phyloP scores from a whole-genome alignment of 1,139 yeast species.

The Diutina siamensis region DNA sequence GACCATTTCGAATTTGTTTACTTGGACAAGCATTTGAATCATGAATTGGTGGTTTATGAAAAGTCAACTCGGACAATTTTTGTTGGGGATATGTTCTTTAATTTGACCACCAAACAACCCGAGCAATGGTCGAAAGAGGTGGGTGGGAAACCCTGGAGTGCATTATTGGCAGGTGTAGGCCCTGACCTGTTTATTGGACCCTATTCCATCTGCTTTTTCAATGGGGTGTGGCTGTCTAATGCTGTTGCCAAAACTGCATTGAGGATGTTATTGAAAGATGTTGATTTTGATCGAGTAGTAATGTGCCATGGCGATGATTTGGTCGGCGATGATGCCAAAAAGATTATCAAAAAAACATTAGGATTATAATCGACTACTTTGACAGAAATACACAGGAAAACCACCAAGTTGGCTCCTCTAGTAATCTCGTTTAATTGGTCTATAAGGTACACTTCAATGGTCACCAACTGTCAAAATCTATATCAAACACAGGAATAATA shows the following conservation, averaged over 20 bases:
- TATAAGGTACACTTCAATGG: background rate
- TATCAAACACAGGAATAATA: no score
- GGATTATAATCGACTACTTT: no score
- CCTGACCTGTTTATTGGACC: conserved; percentile 23
- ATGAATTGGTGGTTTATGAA: conserved; percentile 44
- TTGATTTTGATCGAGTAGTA: conserved; percentile 41
- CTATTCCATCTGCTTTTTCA: conserved; percentile 22
- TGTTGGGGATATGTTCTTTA: conserved; percentile 48
- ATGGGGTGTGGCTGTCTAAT: conserved; percentile 15
- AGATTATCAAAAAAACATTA: background rate
- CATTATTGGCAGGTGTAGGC: conserved; percentile 28
- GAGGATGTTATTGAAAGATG: conserved; percentile 19
- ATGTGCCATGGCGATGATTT: conserved; percentile 44
- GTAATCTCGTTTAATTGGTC: background rate
- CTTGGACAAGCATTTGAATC: conserved; percentile 41
- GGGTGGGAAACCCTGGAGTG: conserved; percentile 11
- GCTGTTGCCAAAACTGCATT: conserved; percentile 15
- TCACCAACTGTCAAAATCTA: background rate
- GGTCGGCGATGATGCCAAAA: background rate
- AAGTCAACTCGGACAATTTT: conserved; percentile 33
- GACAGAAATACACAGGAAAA: no score
- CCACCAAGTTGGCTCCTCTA: no score
- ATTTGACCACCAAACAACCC: conserved; percentile 17
- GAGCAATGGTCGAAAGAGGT: conserved; percentile 16
- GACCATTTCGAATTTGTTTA: conserved; percentile 42